Percentiles rank a stretch among this genome's conserved stretches.
These are phyloP conservation scores for Paraphoma sp. DNA, from an alignment of 2,329 filamentous ascomycete genomes.

Conservation along the genomic window DNA sequence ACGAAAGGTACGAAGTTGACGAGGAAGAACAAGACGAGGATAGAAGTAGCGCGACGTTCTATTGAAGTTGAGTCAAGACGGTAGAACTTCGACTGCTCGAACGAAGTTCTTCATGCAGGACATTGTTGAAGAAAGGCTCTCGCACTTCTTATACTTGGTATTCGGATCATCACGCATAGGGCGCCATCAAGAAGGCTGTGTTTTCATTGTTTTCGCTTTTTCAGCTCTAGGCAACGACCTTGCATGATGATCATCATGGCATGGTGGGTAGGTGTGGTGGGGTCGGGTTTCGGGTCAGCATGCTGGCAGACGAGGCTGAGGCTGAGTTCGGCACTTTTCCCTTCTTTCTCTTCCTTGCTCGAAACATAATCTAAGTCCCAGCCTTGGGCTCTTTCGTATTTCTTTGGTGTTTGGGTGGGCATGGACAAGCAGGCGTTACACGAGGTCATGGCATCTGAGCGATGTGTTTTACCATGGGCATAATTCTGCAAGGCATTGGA, in stretches of 20 bases:
- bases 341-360: background rate
- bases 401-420: background rate
- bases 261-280: background rate
- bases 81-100: background rate
- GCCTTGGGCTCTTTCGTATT: background rate
- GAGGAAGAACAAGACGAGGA: background rate
- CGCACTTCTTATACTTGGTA: background rate
- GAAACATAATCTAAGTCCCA: background rate
- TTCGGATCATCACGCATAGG: background rate
- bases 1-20: background rate
- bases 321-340: background rate
- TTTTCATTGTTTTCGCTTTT: background rate
- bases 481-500: background rate
- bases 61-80: background rate
- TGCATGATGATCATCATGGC: background rate
- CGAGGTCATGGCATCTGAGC: background rate
- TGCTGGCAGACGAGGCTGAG: background rate
- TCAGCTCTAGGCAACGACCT: conserved; percentile 2
- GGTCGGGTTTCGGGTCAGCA: background rate
- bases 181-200: background rate
- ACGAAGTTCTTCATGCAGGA: background rate
- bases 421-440: background rate
- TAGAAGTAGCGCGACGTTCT: background rate
- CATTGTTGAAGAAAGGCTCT: background rate
- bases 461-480: background rate